Base-by-base conservation (phyloP, 441 rosid species). In the Populus trichocarpa region DNA sequence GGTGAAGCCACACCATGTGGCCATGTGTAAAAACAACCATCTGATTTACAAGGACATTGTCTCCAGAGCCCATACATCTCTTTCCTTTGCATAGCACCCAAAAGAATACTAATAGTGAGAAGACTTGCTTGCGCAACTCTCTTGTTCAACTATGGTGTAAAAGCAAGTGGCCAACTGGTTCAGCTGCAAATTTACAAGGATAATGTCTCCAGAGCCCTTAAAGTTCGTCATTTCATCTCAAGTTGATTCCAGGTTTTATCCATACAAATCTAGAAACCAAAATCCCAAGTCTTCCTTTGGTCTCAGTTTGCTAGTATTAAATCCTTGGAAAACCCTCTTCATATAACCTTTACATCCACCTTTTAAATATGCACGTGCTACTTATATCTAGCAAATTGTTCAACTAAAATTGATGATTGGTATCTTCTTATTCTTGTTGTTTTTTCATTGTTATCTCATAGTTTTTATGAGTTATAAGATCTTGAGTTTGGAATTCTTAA, bases 401-500 rank as follows among this genome's bases (percentile, higher is more conserved):
- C 32, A 64, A 1, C 16, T n/a, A 10, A 50, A 42, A 33, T 7
- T 25, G 3, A 26, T 18, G 8, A 46, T 16, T 2, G 46, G 36
- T 53, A 23, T 22, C 61, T 18, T 53, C n/a, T 53, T 53, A 16
- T 30, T 26, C 67, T 42, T 12, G 6, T 26, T 13, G 16, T 65
- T 32, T 23, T 22, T 25, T 50, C 30, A 25, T 35, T 6, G n/a
- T 23, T 32, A 78, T 23, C 26, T 78, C 42, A 35, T 18, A 28
- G 26, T 18, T 38, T 25, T 70, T 42, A 8, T 35, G 1, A 57
- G 23, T 59, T 11, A 53, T 18, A 32, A 16, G n/a, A 20, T 20
- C 30, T 63, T 61, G 35, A 77, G 30, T 79, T 61, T 75, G 69
- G 72, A 77, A 23, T 28, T 22, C 70, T 80, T 70, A 64, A 75